Conservation (phyloP, 2,329 filamentous ascomycete genomes). For the Ophiostoma ulmi region DNA sequence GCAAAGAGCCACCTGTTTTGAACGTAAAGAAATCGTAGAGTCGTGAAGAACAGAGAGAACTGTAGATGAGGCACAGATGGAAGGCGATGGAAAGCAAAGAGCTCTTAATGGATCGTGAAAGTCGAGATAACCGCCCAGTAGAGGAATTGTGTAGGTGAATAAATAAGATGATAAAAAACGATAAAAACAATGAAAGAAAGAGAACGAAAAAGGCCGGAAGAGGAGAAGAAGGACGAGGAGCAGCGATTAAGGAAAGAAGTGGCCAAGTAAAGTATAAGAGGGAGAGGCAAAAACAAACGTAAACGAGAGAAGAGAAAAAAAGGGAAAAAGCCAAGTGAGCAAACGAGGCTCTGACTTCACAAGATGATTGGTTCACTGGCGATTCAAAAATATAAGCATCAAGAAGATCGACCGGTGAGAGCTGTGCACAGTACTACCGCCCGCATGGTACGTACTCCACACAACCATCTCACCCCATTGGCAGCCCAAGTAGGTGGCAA, state of each 20-base stretch:
- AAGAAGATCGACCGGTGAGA: background rate
- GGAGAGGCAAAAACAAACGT: background rate
- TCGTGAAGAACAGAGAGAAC: background rate
- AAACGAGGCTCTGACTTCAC: background rate
- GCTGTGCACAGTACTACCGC: background rate
- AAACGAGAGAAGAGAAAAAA: background rate
- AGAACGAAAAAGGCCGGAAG: background rate
- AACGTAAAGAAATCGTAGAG: constrained; percentile 13
- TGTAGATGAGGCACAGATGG: background rate
- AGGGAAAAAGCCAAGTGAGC: background rate
- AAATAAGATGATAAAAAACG: background rate
- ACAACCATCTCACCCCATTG: background rate
- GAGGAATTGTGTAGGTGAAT: background rate
- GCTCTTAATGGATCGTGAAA: background rate
- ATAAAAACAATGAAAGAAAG: too few relatives aligned
- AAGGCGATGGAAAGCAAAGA: background rate
- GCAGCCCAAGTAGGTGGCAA: background rate
- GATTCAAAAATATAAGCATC: background rate
- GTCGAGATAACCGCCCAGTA: background rate
- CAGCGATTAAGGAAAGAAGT: background rate
- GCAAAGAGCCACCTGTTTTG: background rate
- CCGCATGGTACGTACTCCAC: constrained; percentile 6
- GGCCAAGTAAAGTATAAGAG: background rate
- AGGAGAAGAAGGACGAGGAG: too few relatives aligned
- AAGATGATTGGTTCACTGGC: background rate